Percentiles rank a stretch among this genome's conserved stretches.
Evolutionary conservation across 768 basidiomycete species (phyloP).

Genomic region (Amanita brunnescens): DNA sequence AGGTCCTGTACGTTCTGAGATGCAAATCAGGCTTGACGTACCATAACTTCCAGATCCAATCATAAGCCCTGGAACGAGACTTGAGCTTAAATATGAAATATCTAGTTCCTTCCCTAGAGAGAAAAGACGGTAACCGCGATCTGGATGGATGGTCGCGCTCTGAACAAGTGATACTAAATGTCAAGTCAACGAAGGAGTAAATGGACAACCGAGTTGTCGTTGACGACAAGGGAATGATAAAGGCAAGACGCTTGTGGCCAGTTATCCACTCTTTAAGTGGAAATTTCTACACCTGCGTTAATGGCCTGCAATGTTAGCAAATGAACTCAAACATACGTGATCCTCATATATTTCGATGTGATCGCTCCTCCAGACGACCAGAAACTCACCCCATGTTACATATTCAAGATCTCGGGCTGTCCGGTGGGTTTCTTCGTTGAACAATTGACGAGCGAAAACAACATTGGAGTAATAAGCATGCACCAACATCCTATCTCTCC

Average conservation of each 20-base stretch:
- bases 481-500: constrained; percentile 84
- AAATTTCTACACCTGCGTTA: constrained; percentile 33
- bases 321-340: constrained; percentile 44
- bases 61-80: constrained; percentile 66
- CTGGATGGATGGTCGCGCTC: constrained; percentile 34
- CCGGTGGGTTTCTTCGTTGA: constrained; percentile 64
- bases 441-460: constrained; percentile 38
- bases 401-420: constrained; percentile 49
- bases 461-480: constrained; percentile 57
- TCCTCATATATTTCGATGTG: constrained; percentile 80
- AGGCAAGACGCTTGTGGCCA: constrained; percentile 73
- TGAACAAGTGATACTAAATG: constrained; percentile 68
- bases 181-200: constrained; percentile 81
- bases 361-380: constrained; percentile 78
- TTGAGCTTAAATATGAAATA: constrained; percentile 83
- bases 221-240: constrained; percentile 62
- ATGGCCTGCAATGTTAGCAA: neutral
- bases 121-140: constrained; percentile 39
- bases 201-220: constrained; percentile 64
- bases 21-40: constrained; percentile 15
- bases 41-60: constrained; percentile 92
- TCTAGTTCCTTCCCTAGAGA: constrained; percentile 59
- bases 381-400: constrained; percentile 72
- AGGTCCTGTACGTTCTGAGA: neutral
- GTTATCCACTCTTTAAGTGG: constrained; percentile 61